phyloP scores from a whole-genome alignment of 805 yeast species.

The Zygoascus biomembranicola region DNA sequence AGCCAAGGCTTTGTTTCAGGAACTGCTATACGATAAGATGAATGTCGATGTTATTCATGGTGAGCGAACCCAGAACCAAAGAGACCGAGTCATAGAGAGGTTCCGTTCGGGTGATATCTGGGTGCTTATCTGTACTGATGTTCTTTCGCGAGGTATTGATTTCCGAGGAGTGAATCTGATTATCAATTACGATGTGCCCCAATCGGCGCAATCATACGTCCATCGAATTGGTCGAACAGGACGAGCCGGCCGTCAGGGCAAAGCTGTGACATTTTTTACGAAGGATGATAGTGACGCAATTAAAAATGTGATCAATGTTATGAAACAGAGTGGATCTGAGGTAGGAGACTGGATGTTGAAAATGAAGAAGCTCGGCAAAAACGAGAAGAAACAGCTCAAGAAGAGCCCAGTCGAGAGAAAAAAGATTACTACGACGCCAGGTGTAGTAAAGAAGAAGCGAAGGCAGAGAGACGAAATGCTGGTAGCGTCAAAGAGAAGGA shows the following conservation, averaged over 20 bases:
- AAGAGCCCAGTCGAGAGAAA: constrained; percentile 52
- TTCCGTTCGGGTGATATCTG: constrained; percentile 88
- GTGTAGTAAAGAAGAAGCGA: constrained; percentile 54
- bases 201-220: constrained; percentile 86
- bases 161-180: constrained; percentile 93
- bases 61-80: constrained; percentile 80
- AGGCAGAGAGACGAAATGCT: constrained; percentile 63
- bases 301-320: constrained; percentile 82
- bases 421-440: constrained; percentile 69
- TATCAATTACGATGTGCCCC: constrained; percentile 94
- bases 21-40: constrained; percentile 79
- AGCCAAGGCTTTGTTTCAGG: constrained; percentile 93
- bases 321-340: constrained; percentile 77
- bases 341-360: constrained; percentile 77
- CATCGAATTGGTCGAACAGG: constrained; percentile 99
- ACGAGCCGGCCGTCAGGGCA: constrained; percentile 81
- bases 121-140: constrained; percentile 96
- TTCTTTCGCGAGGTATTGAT: constrained; percentile 92
- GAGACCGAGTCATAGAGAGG: constrained; percentile 74
- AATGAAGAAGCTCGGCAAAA: constrained; percentile 54
- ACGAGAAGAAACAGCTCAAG: constrained; percentile 54
- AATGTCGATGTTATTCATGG: constrained; percentile 96
- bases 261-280: constrained; percentile 87
- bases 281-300: constrained; percentile 74
- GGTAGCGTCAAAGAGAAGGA: constrained; percentile 17